Conservation (phyloP, 331 rosid species). For the Saraca asoca region DNA sequence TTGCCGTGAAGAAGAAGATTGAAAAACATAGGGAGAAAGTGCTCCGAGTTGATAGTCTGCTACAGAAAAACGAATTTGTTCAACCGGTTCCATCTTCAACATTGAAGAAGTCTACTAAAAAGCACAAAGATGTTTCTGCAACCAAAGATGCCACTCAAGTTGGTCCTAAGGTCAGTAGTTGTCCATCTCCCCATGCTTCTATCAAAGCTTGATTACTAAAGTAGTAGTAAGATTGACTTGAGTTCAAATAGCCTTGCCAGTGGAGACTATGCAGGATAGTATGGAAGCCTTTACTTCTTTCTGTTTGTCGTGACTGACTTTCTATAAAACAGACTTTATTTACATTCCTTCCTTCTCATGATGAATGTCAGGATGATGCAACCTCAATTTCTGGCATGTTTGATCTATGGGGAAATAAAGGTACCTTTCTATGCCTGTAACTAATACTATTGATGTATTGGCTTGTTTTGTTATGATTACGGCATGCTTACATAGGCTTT, state of each 20-base stretch:
- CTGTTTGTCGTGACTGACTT: background rate
- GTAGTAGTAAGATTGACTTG: background rate
- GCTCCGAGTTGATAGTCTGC: conserved; percentile 65
- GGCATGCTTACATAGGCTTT: conserved; percentile 22
- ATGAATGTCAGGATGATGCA: conserved; percentile 46
- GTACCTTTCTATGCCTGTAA: conserved; percentile 33
- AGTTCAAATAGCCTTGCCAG: background rate
- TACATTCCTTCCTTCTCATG: conserved; percentile 16
- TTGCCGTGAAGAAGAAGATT: conserved; percentile 78
- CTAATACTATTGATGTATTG: background rate
- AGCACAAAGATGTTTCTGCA: conserved; percentile 34
- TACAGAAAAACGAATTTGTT: conserved; percentile 76
- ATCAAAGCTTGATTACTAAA: background rate
- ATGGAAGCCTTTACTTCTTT: background rate
- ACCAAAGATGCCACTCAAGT: conserved; percentile 34
- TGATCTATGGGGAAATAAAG: conserved; percentile 72
- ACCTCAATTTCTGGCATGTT: conserved; percentile 42
- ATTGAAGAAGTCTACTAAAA: conserved; percentile 59
- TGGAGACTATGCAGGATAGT: background rate
- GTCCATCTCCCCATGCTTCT: background rate
- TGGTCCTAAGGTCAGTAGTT: conserved; percentile 52
- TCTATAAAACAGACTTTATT: background rate
- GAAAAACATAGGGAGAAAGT: conserved; percentile 79
- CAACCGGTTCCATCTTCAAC: conserved; percentile 72
- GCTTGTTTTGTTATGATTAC: conserved; percentile 6